Percentiles rank a stretch among this genome's conserved stretches.
Conservation (phyloP, 257 asterid species). For the Solanum bulbocastanum region DNA sequence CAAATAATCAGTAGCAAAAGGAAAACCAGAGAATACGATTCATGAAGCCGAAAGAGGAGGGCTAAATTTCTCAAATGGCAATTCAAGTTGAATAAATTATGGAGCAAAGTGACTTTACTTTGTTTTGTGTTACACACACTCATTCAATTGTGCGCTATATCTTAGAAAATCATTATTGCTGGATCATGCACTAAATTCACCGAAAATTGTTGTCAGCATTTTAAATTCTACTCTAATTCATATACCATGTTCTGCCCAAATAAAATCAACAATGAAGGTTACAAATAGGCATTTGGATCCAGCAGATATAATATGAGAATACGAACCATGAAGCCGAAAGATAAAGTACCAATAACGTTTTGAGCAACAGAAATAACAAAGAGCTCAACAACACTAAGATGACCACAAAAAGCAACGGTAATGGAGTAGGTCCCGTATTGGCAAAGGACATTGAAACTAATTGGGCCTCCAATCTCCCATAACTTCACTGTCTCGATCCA, state of each 20-base stretch:
- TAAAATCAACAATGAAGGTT: not conserved
- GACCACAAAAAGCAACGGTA: not conserved
- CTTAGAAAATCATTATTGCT: not conserved
- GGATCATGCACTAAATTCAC: not conserved
- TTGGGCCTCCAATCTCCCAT: not conserved
- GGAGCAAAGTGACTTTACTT: not conserved
- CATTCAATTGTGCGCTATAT: not conserved
- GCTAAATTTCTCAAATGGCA: not conserved
- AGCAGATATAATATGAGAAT: not conserved
- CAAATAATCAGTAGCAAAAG: not conserved
- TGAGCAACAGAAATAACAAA: not conserved
- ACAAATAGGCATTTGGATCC: not conserved
- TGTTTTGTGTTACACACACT: not conserved
- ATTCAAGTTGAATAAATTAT: not conserved
- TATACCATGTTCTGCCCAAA: not conserved
- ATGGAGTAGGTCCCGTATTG: not conserved
- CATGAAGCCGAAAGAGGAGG: slow-evolving; percentile 52
- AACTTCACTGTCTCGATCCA: not conserved
- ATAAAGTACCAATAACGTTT: slow-evolving; percentile 2
- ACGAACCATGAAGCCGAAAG: slow-evolving; percentile 62
- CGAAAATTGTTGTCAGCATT: not conserved
- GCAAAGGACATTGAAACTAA: not conserved
- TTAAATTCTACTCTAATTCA: not conserved
- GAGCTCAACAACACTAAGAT: not conserved
- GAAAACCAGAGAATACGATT: slow-evolving; percentile 8